phyloP scores from a whole-genome alignment of 306 rosid genomes.

The Ziziphus jujuba region DNA sequence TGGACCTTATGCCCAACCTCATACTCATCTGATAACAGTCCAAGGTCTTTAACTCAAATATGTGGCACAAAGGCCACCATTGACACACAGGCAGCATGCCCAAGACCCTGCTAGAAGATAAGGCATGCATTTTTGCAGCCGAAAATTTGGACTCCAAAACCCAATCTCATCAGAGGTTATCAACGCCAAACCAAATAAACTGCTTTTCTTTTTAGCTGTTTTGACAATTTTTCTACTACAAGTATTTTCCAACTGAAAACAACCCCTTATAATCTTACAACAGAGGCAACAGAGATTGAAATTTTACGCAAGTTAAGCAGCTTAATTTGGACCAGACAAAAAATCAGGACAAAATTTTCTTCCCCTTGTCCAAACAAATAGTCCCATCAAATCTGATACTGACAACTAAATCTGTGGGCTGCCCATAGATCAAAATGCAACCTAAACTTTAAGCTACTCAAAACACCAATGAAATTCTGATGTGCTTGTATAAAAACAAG shows the following conservation, averaged over 20 bases:
- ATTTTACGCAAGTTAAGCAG: not conserved
- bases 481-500: not conserved
- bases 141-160: conserved; percentile 5
- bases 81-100: not conserved
- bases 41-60: not conserved
- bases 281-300: not conserved
- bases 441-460: not conserved
- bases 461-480: not conserved
- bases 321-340: conserved; percentile 2
- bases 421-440: conserved; percentile 4
- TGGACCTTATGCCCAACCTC: not conserved
- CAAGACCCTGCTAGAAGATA: conserved; percentile 18
- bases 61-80: conserved; percentile 3
- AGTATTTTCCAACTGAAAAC: conserved; percentile 9
- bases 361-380: not conserved
- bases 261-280: not conserved
- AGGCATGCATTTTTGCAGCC: conserved; percentile 18
- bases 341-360: conserved; percentile 10
- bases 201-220: not conserved
- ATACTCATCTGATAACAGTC: not conserved
- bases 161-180: not conserved
- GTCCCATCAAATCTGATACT: conserved; percentile 22
- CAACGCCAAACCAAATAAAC: not conserved
- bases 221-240: not conserved
- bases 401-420: conserved; percentile 3